Conservation (phyloP, 257 asterid genomes). For the Thymus mandschuricus region DNA sequence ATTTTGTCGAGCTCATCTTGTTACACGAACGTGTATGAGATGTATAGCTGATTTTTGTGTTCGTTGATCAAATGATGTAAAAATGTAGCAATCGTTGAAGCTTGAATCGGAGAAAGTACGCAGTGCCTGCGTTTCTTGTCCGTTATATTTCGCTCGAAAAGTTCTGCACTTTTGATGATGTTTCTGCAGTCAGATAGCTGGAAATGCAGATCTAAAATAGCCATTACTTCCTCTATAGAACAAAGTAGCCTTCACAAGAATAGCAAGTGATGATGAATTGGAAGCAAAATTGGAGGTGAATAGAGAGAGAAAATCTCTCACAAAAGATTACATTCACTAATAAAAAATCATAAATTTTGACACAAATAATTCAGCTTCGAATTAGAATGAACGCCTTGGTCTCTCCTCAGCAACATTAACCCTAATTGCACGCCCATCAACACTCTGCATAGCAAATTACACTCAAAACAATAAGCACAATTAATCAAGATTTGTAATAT, state of each 20-base stretch:
- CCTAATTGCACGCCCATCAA: constrained; percentile 75
- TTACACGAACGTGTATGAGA: neutral
- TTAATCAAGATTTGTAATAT: constrained; percentile 9
- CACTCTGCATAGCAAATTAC: constrained; percentile 47
- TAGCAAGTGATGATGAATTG: neutral
- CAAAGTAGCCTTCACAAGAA: neutral
- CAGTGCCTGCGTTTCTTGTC: no score
- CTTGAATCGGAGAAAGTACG: neutral
- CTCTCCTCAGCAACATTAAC: constrained; percentile 78
- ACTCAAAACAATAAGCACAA: neutral
- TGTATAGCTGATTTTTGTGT: neutral
- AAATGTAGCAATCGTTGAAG: neutral
- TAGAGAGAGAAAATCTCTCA: neutral
- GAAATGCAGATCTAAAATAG: neutral
- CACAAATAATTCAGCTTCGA: neutral
- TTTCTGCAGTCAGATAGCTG: no score
- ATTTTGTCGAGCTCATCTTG: neutral
- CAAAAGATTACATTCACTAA: neutral
- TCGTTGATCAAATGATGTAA: neutral
- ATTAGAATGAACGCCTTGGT: constrained; percentile 58
- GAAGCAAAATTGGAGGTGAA: constrained; percentile 20
- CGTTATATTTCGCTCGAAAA: no score
- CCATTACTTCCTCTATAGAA: neutral
- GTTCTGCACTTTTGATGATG: neutral
- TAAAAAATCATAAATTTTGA: constrained; percentile 10